These are phyloP conservation scores for Eutrema heterophyllum DNA, from an alignment of 345 rosid genomes.

Conservation along the genomic window DNA sequence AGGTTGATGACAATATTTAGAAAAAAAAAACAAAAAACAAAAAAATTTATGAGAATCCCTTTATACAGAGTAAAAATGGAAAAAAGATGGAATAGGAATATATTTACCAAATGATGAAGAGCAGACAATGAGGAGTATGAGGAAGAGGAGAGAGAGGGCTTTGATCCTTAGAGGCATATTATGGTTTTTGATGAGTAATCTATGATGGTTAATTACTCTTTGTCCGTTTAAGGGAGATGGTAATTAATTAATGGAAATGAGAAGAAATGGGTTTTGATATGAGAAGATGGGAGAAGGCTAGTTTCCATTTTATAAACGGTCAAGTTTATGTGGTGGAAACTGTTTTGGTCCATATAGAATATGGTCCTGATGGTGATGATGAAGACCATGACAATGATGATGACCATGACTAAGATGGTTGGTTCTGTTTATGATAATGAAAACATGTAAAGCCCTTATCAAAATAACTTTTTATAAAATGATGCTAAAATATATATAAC, in stretches of 20 bases:
- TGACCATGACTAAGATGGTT: slow-evolving; percentile 32
- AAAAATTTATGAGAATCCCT: neutral
- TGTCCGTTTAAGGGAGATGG: neutral
- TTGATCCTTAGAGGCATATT: slow-evolving; percentile 46
- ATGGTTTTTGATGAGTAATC: neutral
- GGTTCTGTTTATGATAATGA: slow-evolving; percentile 19
- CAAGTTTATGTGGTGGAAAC: slow-evolving; percentile 23
- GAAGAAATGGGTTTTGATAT: neutral
- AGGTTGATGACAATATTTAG: neutral
- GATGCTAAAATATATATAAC: too few species aligned
- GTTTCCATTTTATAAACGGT: slow-evolving; percentile 31
- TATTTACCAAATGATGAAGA: slow-evolving; percentile 28
- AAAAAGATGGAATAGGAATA: neutral
- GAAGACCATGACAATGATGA: slow-evolving; percentile 30
- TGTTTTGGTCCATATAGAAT: slow-evolving; percentile 13
- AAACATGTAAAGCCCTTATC: slow-evolving; percentile 19
- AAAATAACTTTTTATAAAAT: neutral
- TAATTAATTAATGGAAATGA: neutral
- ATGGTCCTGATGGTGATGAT: slow-evolving; percentile 20
- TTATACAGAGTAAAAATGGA: neutral
- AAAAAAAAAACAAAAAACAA: too few species aligned
- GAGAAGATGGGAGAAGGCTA: slow-evolving; percentile 23
- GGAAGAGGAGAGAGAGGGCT: slow-evolving; percentile 34
- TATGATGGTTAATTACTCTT: neutral
- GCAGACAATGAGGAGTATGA: slow-evolving; percentile 38